Base-by-base conservation (phyloP, 176 grass and related monocot genomes). In the Canna indica region DNA sequence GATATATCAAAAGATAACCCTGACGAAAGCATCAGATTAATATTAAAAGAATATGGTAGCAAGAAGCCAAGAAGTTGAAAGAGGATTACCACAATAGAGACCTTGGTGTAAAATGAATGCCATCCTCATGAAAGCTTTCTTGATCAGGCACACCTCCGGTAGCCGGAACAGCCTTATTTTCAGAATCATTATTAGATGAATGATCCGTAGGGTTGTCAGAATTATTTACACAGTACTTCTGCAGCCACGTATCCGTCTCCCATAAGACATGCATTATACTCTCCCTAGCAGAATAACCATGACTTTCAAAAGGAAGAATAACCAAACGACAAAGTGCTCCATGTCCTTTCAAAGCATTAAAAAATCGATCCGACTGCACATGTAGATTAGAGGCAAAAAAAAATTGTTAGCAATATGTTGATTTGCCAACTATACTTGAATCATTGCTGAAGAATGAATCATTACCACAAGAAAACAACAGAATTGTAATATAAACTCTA, bases 231-330 rank as follows among this genome's bases (percentile, higher is more conserved):
- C 90, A 99, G 76, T 99, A 90, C 13, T 88, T 99, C 39, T 86
- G 84, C 48, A 99, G 87, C 95, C 95, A 99, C 71, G 81, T 80
- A 61, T 99, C 90, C 30, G 90, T 88, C 84, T 99, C 95, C 95
- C 95, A 99, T 69, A 99, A 90, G 29, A 93, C 84, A 47, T 99
- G 95, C 95, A 99, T 93, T 32, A 99, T 99, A 74, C 95, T 99
- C 78, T 99, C 95, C 48, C 95, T 85, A 1, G 95, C 89, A 69
- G 84, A 93, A 82, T 99, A 99, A 44, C 95, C 90, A 67, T 99
- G 95, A 76, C 90, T 99, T 74, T 99, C 95, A 16, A 86, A 84
- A 45, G 95, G 95, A 61, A 99, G 95, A 85, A 99, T 82, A 22
- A 99, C 95, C 81, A 99, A 88, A 75, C 95, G 89, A 30, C 84